Percentiles rank a stretch among this genome's conserved stretches.
phyloP scores from a whole-genome alignment of 1,139 yeast species.

The Hyphopichia buzzinii region DNA sequence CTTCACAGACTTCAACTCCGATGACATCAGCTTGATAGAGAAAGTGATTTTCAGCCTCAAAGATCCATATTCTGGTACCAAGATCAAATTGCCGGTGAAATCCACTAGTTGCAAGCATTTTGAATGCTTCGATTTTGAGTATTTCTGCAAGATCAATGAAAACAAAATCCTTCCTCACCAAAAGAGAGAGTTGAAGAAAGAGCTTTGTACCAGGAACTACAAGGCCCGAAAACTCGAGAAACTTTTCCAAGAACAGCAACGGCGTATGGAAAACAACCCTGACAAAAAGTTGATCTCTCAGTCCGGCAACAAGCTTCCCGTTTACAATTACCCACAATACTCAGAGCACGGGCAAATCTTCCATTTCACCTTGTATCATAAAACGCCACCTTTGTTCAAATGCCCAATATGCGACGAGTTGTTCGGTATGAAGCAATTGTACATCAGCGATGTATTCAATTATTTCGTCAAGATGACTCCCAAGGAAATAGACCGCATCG shows the following conservation, averaged over 20 bases:
- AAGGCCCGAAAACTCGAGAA: constrained; percentile 9
- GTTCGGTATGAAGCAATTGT: constrained; percentile 35
- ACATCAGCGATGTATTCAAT: constrained; percentile 42
- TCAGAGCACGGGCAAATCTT: constrained; percentile 5
- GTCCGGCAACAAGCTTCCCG: not conserved
- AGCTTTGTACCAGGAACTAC: constrained; percentile 23
- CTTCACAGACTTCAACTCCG: constrained; percentile 12
- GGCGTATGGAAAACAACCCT: not conserved
- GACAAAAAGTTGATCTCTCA: constrained; percentile 1
- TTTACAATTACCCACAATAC: constrained; percentile 4
- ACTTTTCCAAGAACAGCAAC: constrained; percentile 4
- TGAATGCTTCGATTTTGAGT: constrained; percentile 48
- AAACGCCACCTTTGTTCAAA: constrained; percentile 10
- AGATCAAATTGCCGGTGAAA: constrained; percentile 41
- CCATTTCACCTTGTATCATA: constrained; percentile 4
- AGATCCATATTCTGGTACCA: constrained; percentile 37
- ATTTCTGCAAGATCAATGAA: constrained; percentile 37
- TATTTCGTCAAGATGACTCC: constrained; percentile 44
- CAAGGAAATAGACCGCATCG: constrained; percentile 31
- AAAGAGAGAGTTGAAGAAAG: constrained; percentile 24
- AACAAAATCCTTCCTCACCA: constrained; percentile 30
- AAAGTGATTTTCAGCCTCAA: constrained; percentile 27
- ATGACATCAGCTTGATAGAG: constrained; percentile 26
- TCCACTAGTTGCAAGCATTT: constrained; percentile 38
- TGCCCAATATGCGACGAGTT: constrained; percentile 43